A percentile compares a stretch with the other conserved stretches of the same genome.
phyloP scores from a whole-genome alignment of 495 filamentous ascomycete species.

The Penicillium pulvis region DNA sequence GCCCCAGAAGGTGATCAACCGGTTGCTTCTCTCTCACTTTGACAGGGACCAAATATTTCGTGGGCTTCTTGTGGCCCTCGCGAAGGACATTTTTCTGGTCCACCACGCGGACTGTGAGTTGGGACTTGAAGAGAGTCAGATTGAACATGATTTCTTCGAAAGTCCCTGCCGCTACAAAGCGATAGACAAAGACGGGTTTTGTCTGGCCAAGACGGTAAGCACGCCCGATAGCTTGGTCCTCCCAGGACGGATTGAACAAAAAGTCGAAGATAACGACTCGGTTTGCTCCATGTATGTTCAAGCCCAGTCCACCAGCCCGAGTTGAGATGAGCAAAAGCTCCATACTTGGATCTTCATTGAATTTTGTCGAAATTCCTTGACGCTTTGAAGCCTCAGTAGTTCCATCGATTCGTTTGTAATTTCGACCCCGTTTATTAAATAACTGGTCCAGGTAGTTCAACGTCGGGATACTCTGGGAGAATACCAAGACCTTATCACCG shows the following conservation, averaged over 20 bases:
- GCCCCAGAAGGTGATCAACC: slow-evolving; percentile 58
- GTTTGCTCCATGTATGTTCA: slow-evolving; percentile 86
- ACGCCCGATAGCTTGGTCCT: slow-evolving; percentile 87
- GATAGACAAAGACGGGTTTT: slow-evolving; percentile 86
- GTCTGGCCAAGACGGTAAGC: slow-evolving; percentile 84
- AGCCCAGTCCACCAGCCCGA: slow-evolving; percentile 73
- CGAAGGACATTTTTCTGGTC: slow-evolving; percentile 76
- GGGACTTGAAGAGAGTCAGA: slow-evolving; percentile 74
- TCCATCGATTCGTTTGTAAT: slow-evolving; percentile 68
- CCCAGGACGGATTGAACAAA: slow-evolving; percentile 74
- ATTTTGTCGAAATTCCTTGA: slow-evolving; percentile 61
- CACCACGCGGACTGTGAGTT: slow-evolving; percentile 76
- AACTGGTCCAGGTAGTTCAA: slow-evolving; percentile 67
- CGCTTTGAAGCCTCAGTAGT: slow-evolving; percentile 52
- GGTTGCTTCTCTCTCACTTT: slow-evolving; percentile 38
- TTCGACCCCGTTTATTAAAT: slow-evolving; percentile 44
- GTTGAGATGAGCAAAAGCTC: slow-evolving; percentile 81
- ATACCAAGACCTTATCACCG: slow-evolving; percentile 73
- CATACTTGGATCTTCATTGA: slow-evolving; percentile 54
- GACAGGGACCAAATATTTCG: slow-evolving; percentile 60
- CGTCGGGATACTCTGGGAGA: slow-evolving; percentile 71
- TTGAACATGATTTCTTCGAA: slow-evolving; percentile 74
- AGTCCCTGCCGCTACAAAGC: slow-evolving; percentile 77
- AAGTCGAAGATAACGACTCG: slow-evolving; percentile 88
- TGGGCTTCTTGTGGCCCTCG: slow-evolving; percentile 47